These are phyloP conservation scores for Pterocarpus macrocarpus DNA, from an alignment of 306 rosid genomes.

Conservation along the genomic window DNA sequence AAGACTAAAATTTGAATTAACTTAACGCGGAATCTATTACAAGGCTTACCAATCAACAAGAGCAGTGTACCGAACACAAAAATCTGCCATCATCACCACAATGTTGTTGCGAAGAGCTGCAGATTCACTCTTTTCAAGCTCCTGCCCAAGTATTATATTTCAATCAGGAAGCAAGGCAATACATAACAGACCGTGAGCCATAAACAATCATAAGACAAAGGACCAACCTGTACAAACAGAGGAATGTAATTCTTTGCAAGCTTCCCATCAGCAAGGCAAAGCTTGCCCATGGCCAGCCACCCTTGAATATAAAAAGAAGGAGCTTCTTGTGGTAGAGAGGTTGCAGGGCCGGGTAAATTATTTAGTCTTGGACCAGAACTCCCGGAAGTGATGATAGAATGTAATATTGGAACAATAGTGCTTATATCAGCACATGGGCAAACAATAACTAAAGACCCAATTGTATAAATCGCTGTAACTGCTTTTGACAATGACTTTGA, in stretches of 20 bases:
- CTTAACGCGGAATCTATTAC: constrained; percentile 23
- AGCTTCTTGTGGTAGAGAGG: constrained; percentile 66
- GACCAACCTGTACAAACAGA: constrained; percentile 82
- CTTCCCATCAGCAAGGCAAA: constrained; percentile 91
- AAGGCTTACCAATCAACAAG: constrained; percentile 91
- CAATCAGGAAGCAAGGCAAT: constrained; percentile 18
- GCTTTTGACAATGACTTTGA: constrained; percentile 67
- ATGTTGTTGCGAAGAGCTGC: constrained; percentile 95
- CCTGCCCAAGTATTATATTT: constrained; percentile 55
- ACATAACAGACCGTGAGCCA: constrained; percentile 22
- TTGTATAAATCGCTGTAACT: constrained; percentile 79
- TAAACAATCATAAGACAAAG: constrained; percentile 30
- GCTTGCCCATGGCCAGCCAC: constrained; percentile 94
- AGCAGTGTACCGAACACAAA: constrained; percentile 93
- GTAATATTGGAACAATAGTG: constrained; percentile 67
- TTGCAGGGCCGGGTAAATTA: constrained; percentile 59
- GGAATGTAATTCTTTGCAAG: constrained; percentile 90
- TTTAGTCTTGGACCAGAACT: constrained; percentile 70
- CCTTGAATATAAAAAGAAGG: constrained; percentile 87
- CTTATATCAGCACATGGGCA: constrained; percentile 76
- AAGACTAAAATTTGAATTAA: constrained; percentile 4
- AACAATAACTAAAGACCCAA: constrained; percentile 81
- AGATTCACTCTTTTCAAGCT: constrained; percentile 80
- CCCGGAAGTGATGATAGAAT: constrained; percentile 82
- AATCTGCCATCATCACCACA: constrained; percentile 87